phyloP scores from a whole-genome alignment of 139 green algal species.

The Ulvella scutata region DNA sequence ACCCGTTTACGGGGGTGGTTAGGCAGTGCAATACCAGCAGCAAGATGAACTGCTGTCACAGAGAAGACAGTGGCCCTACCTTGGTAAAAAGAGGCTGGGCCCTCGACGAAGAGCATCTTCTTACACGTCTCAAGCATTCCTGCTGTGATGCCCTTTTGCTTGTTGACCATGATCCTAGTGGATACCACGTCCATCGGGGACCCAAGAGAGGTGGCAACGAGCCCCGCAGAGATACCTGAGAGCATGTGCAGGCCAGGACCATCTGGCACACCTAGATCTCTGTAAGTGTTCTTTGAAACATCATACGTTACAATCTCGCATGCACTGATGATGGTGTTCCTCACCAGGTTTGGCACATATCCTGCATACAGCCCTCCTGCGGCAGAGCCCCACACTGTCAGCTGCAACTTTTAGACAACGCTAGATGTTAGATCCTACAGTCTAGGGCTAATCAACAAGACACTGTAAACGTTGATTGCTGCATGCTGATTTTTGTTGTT shows the following conservation, averaged over 20 bases:
- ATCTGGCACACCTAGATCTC: constrained; percentile 2
- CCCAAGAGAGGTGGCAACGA: constrained; percentile 19
- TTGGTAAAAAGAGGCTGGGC: constrained; percentile 19
- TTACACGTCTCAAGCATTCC: constrained; percentile 2
- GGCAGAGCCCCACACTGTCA: constrained; percentile 7
- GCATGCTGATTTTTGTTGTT: too few species aligned
- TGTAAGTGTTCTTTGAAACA: constrained; percentile 6
- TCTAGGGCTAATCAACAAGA: too few species aligned
- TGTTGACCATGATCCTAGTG: constrained; percentile 14
- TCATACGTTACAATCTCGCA: constrained; percentile 24
- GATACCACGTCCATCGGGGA: constrained; percentile 22
- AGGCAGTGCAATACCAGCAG: too few species aligned
- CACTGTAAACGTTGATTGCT: too few species aligned
- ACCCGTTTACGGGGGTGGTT: too few species aligned
- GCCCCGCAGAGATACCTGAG: constrained; percentile 11
- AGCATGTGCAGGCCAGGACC: constrained; percentile 11
- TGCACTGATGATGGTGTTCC: constrained; percentile 21
- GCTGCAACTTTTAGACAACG: background rate
- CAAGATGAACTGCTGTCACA: too few species aligned
- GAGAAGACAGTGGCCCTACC: background rate
- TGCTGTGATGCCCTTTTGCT: background rate
- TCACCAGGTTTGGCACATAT: constrained; percentile 17
- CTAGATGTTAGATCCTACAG: too few species aligned
- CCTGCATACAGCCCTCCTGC: constrained; percentile 15
- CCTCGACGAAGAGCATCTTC: constrained; percentile 16